These are phyloP conservation scores for Sphagnum tenellum DNA, from an alignment of 225 moss, liverwort and hornwort species.

Conservation along the genomic window DNA sequence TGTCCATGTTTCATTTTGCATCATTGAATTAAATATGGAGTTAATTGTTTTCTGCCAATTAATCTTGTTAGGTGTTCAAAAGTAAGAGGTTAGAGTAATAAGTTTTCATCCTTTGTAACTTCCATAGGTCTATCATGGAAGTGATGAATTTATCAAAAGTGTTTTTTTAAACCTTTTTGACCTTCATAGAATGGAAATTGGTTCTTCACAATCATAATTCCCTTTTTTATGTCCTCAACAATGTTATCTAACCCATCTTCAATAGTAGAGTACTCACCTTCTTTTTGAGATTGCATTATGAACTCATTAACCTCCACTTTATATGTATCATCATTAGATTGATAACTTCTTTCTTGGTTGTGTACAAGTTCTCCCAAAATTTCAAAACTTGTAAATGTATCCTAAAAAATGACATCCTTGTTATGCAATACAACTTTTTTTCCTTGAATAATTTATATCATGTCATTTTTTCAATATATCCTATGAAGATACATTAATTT, in stretches of 20 bases:
- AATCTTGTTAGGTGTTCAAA: too few species aligned
- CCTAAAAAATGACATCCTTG: neutral
- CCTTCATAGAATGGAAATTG: too few species aligned
- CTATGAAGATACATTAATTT: neutral
- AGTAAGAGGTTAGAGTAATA: too few species aligned
- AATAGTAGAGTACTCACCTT: too few species aligned
- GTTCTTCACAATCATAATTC: too few species aligned
- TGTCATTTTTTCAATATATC: neutral
- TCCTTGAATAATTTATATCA: neutral
- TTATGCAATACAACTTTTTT: neutral
- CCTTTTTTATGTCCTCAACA: too few species aligned
- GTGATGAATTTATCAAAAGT: too few species aligned
- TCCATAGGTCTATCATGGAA: too few species aligned
- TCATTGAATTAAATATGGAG: neutral
- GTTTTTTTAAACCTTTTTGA: too few species aligned
- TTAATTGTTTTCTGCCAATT: neutral
- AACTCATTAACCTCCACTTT: neutral
- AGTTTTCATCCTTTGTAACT: too few species aligned
- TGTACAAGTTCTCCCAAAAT: neutral
- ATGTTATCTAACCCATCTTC: too few species aligned
- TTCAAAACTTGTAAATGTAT: neutral
- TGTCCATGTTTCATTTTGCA: neutral
- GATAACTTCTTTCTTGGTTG: neutral
- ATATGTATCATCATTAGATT: too few species aligned
- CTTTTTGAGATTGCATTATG: neutral